Evolutionary conservation across 495 filamentous ascomycete genomes (phyloP).

Genomic region (Neurospora sp.): DNA sequence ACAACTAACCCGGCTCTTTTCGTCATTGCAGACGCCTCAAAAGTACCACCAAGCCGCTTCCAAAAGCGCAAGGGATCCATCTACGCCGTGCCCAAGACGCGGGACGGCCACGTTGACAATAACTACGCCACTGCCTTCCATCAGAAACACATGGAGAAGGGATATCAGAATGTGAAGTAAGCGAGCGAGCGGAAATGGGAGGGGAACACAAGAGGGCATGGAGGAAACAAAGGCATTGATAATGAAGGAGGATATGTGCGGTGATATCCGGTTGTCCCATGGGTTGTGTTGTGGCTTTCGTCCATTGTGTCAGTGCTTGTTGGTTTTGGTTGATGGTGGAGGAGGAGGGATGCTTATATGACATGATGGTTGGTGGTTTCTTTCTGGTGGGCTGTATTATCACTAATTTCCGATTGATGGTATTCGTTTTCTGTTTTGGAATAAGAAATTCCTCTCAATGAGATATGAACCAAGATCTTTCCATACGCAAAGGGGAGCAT

Average conservation of each 20-base stretch:
- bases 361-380: not conserved
- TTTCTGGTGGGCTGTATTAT: not conserved
- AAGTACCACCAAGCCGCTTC: constrained; percentile 51
- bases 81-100: constrained; percentile 46
- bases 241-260: not conserved
- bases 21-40: constrained; percentile 53
- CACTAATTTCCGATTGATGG: not conserved
- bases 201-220: not conserved
- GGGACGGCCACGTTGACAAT: constrained; percentile 47
- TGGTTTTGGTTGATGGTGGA: not conserved
- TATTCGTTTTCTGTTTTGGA: not conserved
- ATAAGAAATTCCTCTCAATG: not conserved
- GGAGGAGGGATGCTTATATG: not conserved
- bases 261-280: not conserved
- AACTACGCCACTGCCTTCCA: constrained; percentile 36
- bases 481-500: not conserved
- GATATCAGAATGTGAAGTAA: constrained; percentile 3
- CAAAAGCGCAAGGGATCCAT: constrained; percentile 55
- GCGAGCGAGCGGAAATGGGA: not conserved
- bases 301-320: not conserved
- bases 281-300: not conserved
- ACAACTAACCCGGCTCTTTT: no score
- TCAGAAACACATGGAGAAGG: constrained; percentile 29
- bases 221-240: not conserved
- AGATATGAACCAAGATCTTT: not conserved